Base-by-base conservation (phyloP, 1,139 yeast genomes). In the Zygosaccharomyces sapae region DNA sequence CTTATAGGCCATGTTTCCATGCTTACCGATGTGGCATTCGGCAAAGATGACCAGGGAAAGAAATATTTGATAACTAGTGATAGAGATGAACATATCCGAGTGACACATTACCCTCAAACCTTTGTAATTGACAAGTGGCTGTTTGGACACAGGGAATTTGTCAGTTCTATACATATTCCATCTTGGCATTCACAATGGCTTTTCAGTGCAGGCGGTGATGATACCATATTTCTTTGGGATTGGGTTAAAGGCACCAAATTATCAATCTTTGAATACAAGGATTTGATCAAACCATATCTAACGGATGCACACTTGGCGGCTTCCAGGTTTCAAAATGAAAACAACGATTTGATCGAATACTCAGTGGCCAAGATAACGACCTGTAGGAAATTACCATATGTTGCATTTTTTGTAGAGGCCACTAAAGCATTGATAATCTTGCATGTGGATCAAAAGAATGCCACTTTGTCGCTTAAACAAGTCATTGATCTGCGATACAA, bases 1-100 rank as follows among this genome's bases (percentile, higher is more conserved):
- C 75, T 90, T 6, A 72, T 90, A 50, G 99, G 99, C 3, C 99
- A 94, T 67, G 97, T 94, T 3, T 90, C 97, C 3, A 88, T 94
- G 96, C 76, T 94, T 54, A 86, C 95, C 22, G 89, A 83, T 55
- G 75, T 88, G 7, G 71, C 79, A 13, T 68, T 79, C 16, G 71
- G 72, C 2, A 67, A 70, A 35, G 63, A 72, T 41, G 63, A 70
- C 12, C 57, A 60, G 5, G 65, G 62, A 19, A 76, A 72, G 19
- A 72, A 76, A 48, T 86, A 70, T 53, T 67, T 90, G 19, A 73
- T 92, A 50, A 83, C 95, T 1, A 83, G 92, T 35, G 99, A 94
- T 67, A 78, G 98, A 68, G 99, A 94, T 66, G 99, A 94, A 67
- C 99, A 94, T 65, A 86, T 94, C 53, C 77, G 95, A 59, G 76